Evolutionary conservation across 306 rosid species (phyloP), one percentile per base, ranked within the genome.

Genomic region (Cucumis cinereus): DNA sequence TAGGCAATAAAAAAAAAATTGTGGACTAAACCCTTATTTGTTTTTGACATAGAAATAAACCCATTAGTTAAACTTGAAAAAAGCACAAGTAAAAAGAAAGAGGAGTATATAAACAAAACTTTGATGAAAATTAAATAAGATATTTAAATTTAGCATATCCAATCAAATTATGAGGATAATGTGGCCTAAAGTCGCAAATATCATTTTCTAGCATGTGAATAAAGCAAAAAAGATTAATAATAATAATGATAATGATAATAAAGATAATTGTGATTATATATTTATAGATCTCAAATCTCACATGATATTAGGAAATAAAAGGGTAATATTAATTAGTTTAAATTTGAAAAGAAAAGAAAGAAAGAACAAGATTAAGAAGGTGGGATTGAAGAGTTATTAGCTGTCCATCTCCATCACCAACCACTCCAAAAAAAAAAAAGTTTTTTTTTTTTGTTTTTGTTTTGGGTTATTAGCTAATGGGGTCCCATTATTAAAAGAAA

Each of bases 401-500:
- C 75, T 70, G 75, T 47, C 40, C 16, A 47, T 70, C 15, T 24
- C 57, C 57, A 47, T 47, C 56, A 23, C 75, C 75, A 70, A 70
- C 75, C 57, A 70, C 73, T 41, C 57, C 57, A 23, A 47, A 8
- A 36, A 43, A 43, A 41, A 10, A 13, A 41, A 43, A 0, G 0
- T 0, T 41, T 67, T 67, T n/a, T 3, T 30, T 3, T 59, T 15
- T 16, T 15, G 0, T 61, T 28, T 15, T 60, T 58, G 7, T 16
- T 7, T 33, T 16, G 47, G 24, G 23, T 36, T 63, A 66, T 66
- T 4, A 40, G 45, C 4, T 41, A 68, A 68, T 23, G 75, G 57
- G 75, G 75, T 70, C 75, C 75, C 75, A 67, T 67, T 40, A 67
- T 67, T 67, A 67, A 67, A 67, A 40, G 10, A 5, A 20, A 66